A percentile compares a stretch with the other conserved stretches of the same genome.
Evolutionary conservation across 257 asterid genomes (phyloP).

Genomic region (Linaria vulgaris): DNA sequence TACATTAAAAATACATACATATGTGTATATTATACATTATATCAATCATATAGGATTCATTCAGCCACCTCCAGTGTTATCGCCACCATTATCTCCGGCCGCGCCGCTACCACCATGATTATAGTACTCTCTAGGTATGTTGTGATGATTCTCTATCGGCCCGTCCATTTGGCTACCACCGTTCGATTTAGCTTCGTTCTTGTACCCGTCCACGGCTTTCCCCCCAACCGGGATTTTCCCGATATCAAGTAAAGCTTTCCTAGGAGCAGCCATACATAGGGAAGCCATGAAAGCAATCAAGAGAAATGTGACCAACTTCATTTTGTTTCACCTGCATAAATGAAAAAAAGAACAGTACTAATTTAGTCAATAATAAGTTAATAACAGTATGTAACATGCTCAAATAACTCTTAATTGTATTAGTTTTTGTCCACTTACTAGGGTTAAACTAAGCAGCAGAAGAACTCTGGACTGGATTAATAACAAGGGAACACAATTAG

Average conservation of each 20-base stretch:
- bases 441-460: conserved; percentile 21
- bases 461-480: conserved; percentile 19
- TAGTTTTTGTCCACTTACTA: conserved; percentile 21
- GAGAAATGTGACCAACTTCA: conserved; percentile 29
- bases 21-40: too few species aligned
- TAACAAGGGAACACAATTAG: not conserved
- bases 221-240: not conserved
- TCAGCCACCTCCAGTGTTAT: conserved; percentile 35
- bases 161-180: conserved; percentile 23
- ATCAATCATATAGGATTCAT: not conserved
- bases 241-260: conserved; percentile 13
- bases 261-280: conserved; percentile 32
- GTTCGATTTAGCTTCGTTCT: not conserved
- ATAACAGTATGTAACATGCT: not conserved
- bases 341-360: not conserved
- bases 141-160: conserved; percentile 52
- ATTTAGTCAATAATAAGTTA: not conserved
- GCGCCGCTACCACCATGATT: conserved; percentile 43
- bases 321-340: conserved; percentile 20
- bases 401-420: not conserved
- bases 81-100: conserved; percentile 28
- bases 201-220: not conserved
- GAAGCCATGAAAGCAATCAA: conserved; percentile 29
- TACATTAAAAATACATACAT: too few species aligned
- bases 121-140: conserved; percentile 52